Conservation (phyloP, 2,329 filamentous ascomycete genomes). For the Aplosporella prunicola region DNA sequence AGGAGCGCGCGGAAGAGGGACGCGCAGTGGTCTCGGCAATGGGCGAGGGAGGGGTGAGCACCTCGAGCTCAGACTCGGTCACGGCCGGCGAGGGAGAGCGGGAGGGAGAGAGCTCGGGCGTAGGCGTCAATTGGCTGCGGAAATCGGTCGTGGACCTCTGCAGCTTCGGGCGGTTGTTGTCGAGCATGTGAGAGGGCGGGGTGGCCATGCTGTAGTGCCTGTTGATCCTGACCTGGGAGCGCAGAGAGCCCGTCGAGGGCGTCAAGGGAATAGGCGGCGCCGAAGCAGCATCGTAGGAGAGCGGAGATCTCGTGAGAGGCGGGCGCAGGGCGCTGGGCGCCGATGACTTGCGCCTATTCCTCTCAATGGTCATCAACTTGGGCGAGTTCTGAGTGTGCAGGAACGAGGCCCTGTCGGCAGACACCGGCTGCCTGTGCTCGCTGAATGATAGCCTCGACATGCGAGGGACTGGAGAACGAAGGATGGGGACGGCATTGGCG, state of each 20-base stretch:
- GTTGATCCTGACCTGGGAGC: constrained; percentile 1
- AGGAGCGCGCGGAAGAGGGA: constrained; percentile 8
- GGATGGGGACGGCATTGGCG: constrained; percentile 17
- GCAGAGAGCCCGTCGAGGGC: constrained; percentile 3
- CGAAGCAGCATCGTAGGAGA: constrained; percentile 4
- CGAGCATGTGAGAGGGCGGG: background rate
- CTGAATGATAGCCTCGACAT: constrained; percentile 20
- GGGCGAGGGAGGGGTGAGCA: background rate
- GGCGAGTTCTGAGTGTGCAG: constrained; percentile 3
- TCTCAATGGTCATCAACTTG: background rate
- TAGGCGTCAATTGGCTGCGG: background rate
- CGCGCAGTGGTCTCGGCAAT: constrained; percentile 2
- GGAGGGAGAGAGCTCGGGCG: constrained; percentile 1
- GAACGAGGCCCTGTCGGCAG: background rate
- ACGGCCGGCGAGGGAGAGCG: constrained; percentile 6
- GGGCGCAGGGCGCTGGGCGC: constrained; percentile 2
- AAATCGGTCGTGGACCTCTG: constrained; percentile 8
- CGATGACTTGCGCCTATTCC: constrained; percentile 7
- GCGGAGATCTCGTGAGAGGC: constrained; percentile 6
- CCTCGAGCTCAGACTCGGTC: constrained; percentile 5
- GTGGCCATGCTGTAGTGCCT: constrained; percentile 10
- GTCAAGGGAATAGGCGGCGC: constrained; percentile 1
- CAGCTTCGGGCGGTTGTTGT: constrained; percentile 4
- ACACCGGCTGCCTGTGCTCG: constrained; percentile 14
- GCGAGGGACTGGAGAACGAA: constrained; percentile 20